phyloP scores from a whole-genome alignment of 2,329 filamentous ascomycete species.

The Ceratocystis ficicola region DNA sequence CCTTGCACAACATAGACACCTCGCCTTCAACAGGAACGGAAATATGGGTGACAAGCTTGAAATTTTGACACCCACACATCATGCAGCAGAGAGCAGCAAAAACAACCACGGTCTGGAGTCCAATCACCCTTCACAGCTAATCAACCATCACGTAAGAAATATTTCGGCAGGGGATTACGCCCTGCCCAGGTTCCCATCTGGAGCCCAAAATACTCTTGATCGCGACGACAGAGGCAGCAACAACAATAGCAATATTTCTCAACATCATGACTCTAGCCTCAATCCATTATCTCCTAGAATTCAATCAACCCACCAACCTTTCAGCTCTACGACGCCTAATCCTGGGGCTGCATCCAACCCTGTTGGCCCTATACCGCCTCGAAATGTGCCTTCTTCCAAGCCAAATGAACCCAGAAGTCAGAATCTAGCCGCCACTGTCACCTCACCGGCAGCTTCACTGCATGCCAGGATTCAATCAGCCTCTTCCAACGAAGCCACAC shows the following conservation, averaged over 20 bases:
- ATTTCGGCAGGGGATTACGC: background rate
- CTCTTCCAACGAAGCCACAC: background rate
- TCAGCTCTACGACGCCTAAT: background rate
- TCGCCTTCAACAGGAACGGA: background rate
- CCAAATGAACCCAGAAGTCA: background rate
- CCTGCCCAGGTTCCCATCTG: background rate
- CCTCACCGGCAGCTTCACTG: background rate
- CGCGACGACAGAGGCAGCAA: background rate
- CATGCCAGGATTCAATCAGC: background rate
- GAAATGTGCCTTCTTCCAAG: background rate
- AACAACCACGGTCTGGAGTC: background rate
- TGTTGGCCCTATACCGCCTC: background rate
- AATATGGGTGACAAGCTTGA: background rate
- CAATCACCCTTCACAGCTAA: background rate
- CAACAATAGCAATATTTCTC: background rate
- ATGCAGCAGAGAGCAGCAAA: background rate
- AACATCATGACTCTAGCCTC: background rate
- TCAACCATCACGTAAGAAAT: background rate
- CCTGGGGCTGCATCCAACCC: background rate
- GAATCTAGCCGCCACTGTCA: background rate
- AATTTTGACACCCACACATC: background rate
- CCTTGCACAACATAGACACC: background rate
- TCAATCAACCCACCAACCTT: background rate
- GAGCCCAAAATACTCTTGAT: background rate
- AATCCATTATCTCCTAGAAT: background rate